phyloP scores from a whole-genome alignment of 2,329 filamentous ascomycete genomes.

The Pseudogymnoascus sp. region DNA sequence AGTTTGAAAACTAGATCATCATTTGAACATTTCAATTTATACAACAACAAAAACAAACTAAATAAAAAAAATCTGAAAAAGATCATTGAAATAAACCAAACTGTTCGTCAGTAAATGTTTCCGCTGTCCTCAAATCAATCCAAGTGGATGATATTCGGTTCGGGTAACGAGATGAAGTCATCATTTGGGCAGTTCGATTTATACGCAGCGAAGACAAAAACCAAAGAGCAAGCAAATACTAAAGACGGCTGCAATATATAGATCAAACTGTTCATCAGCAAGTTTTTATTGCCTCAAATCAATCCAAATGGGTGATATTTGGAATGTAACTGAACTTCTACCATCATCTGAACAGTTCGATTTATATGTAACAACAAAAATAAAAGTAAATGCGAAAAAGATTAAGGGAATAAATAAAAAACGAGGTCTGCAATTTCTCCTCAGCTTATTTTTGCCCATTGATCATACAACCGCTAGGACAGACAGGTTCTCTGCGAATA shows the following conservation, averaged over 20 bases:
- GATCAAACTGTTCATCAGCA: background rate
- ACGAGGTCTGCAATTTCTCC: background rate
- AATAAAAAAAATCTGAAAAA: too few species aligned
- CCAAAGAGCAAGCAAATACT: background rate
- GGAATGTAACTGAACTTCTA: background rate
- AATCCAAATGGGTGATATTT: background rate
- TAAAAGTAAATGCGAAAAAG: background rate
- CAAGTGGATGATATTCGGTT: background rate
- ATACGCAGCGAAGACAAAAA: background rate
- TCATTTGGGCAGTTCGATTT: background rate
- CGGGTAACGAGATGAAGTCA: background rate
- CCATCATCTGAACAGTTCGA: background rate
- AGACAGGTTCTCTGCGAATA: background rate
- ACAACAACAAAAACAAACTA: background rate
- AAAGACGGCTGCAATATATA: background rate
- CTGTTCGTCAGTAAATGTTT: background rate
- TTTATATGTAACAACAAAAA: background rate
- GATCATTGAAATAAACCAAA: background rate
- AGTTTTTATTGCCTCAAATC: background rate
- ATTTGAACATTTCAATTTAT: background rate
- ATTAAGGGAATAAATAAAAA: background rate
- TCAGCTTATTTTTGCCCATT: background rate
- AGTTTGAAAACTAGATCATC: background rate
- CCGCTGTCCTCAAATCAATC: background rate
- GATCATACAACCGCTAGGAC: background rate